These are phyloP conservation scores for Bipolaris bicolor DNA, from an alignment of 2,329 filamentous ascomycete species.

Conservation along the genomic window DNA sequence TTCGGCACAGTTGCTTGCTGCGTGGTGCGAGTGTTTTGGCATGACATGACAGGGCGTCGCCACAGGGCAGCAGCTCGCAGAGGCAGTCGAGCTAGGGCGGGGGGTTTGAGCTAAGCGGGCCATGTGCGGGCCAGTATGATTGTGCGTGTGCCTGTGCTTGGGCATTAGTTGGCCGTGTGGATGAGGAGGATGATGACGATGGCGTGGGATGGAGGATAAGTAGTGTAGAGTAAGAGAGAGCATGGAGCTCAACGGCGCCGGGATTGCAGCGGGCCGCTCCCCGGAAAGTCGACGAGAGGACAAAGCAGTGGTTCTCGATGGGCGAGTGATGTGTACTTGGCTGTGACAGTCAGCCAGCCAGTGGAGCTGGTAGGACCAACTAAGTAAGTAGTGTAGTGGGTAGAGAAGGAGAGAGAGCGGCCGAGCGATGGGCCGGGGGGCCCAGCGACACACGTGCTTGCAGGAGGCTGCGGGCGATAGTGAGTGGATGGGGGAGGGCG, in stretches of 20 bases:
- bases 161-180: too few relatives aligned
- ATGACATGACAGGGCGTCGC: too few relatives aligned
- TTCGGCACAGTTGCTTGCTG: too few relatives aligned
- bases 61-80: too few relatives aligned
- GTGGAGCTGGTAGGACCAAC: background rate
- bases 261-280: slow-evolving; percentile 39
- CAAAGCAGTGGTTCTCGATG: slow-evolving; percentile 5
- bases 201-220: background rate
- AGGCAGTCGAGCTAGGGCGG: too few relatives aligned
- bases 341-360: background rate
- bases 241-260: slow-evolving; percentile 26
- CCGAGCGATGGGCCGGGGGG: background rate
- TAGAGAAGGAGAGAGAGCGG: background rate
- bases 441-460: slow-evolving; percentile 22
- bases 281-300: slow-evolving; percentile 17
- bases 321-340: background rate
- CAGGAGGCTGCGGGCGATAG: slow-evolving; percentile 21
- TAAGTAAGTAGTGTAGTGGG: too few relatives aligned
- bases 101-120: too few relatives aligned
- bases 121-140: too few relatives aligned
- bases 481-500: slow-evolving; percentile 1
- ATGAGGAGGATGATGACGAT: background rate
- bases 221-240: background rate
- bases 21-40: too few relatives aligned
- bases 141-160: too few relatives aligned